These are phyloP conservation scores for Neoarthrinium moseri DNA, from an alignment of 2,329 filamentous ascomycete species.

Conservation along the genomic window DNA sequence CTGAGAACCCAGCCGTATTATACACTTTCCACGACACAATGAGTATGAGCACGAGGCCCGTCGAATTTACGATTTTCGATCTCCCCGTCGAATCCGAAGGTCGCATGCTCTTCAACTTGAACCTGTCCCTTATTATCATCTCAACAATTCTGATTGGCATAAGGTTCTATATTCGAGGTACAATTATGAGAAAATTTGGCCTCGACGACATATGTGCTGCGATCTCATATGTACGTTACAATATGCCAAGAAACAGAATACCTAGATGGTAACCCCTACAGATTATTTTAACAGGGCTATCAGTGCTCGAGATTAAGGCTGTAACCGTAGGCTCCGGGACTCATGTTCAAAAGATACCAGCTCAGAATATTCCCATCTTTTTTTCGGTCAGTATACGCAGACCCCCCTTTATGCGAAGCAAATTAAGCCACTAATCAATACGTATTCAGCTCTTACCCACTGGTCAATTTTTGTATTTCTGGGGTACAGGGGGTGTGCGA, in stretches of 20 bases:
- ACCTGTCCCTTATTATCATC: slow-evolving; percentile 1
- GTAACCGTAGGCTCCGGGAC: slow-evolving; percentile 6
- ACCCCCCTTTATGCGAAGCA: background rate
- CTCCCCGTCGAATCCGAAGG: background rate
- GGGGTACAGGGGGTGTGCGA: slow-evolving; percentile 28
- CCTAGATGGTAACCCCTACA: background rate
- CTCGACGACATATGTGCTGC: background rate
- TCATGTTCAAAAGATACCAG: slow-evolving; percentile 1
- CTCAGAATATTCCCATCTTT: slow-evolving; percentile 1
- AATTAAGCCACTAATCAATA: slow-evolving; percentile 10
- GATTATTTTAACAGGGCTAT: background rate
- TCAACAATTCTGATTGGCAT: slow-evolving; percentile 1
- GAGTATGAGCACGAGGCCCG: too few relatives aligned
- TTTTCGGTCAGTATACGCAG: background rate
- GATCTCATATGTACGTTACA: background rate
- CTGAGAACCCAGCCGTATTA: too few relatives aligned
- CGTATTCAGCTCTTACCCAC: slow-evolving; percentile 15
- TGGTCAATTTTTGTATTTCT: slow-evolving; percentile 26
- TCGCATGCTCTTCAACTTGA: background rate
- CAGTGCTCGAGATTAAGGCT: slow-evolving; percentile 1
- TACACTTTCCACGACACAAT: too few relatives aligned
- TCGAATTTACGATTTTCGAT: slow-evolving; percentile 2
- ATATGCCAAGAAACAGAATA: too few relatives aligned
- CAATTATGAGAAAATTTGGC: slow-evolving; percentile 1
- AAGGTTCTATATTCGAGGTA: slow-evolving; percentile 1